Evolutionary conservation across 768 basidiomycete species (phyloP), one percentile per base, ranked within the genome.

Genomic region (Boletus subcaerulescens): DNA sequence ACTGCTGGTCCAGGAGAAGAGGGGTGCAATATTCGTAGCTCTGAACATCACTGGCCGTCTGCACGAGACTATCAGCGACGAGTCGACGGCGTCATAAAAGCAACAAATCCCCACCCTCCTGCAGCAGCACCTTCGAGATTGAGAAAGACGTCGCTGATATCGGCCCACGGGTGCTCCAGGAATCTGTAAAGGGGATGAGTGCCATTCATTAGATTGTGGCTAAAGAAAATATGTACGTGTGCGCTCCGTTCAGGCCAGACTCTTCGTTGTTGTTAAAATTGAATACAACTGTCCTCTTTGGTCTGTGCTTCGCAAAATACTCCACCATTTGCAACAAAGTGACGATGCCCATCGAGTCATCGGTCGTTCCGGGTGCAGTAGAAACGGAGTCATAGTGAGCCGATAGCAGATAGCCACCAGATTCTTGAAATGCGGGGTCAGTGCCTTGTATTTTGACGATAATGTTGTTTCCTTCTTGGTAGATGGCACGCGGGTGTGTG

Each of bases 181-280:
- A 89, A 90, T 10, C 86, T 88, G 50, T 3, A 20, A 42, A 35
- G 36, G 32, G 46, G 1, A 17, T 66, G 15, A 52, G 20, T 43
- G 13, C 42, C 29, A 12, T 18, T 7, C 9, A 40, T 29, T 11
- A 13, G 1, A 44, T 5, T 13, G 11, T 6, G 68, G 65, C 45
- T 48, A 45, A 52, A 51, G 48, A 35, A 39, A n/a, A 39, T 0
- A 47, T 68, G 59, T 66, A 89, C 80, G 77, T 74, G 63, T 84
- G 84, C 9, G 89, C 86, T 22, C 91, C 91, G 56, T 86, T 79
- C 59, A 92, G 67, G 33, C 84, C 80, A 65, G 89, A 83, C 62
- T 93, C 91, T 64, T 93, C 91, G 1, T 86, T 91, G 56, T 93
- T 92, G 67, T 93, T 93, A 66, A 91, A 80, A 62, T 92, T 90